These are phyloP conservation scores for Leptographium flavum DNA, from an alignment of 2,329 filamentous ascomycete genomes.

Conservation along the genomic window DNA sequence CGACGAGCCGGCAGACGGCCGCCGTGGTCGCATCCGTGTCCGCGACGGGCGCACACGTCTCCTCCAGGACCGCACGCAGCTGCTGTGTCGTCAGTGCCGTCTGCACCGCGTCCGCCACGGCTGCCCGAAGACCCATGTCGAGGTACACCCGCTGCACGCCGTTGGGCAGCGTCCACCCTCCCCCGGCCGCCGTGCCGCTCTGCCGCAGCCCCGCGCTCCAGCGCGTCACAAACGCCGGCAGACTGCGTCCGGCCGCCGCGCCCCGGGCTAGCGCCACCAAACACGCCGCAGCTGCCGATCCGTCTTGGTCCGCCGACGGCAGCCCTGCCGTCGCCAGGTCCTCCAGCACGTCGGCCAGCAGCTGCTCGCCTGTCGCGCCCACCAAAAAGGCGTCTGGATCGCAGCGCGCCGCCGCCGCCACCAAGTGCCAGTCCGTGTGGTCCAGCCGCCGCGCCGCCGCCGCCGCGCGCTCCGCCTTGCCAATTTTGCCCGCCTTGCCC, in stretches of 20 bases:
- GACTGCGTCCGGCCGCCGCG: slow-evolving; percentile 27
- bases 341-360: slow-evolving; percentile 17
- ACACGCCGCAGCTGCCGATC: slow-evolving; percentile 15
- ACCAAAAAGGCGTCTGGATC: slow-evolving; percentile 32
- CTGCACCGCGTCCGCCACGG: slow-evolving; percentile 21
- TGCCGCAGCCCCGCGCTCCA: slow-evolving; percentile 24
- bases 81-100: slow-evolving; percentile 30
- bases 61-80: slow-evolving; percentile 24
- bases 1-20: slow-evolving; percentile 21
- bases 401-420: slow-evolving; percentile 26
- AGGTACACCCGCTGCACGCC: slow-evolving; percentile 15
- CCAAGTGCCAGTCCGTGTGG: slow-evolving; percentile 24
- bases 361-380: slow-evolving; percentile 21
- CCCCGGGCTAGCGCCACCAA: slow-evolving; percentile 28
- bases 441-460: not conserved
- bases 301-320: slow-evolving; percentile 5
- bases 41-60: too few species aligned
- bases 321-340: slow-evolving; percentile 14
- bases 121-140: slow-evolving; percentile 10
- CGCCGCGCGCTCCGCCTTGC: not conserved
- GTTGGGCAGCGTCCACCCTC: slow-evolving; percentile 15
- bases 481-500: not conserved
- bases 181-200: slow-evolving; percentile 20
- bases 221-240: slow-evolving; percentile 29
- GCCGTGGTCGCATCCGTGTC: not conserved